Evolutionary conservation across 2,329 filamentous ascomycete genomes (phyloP).

Genomic region (Sclerotiophoma versabilis): DNA sequence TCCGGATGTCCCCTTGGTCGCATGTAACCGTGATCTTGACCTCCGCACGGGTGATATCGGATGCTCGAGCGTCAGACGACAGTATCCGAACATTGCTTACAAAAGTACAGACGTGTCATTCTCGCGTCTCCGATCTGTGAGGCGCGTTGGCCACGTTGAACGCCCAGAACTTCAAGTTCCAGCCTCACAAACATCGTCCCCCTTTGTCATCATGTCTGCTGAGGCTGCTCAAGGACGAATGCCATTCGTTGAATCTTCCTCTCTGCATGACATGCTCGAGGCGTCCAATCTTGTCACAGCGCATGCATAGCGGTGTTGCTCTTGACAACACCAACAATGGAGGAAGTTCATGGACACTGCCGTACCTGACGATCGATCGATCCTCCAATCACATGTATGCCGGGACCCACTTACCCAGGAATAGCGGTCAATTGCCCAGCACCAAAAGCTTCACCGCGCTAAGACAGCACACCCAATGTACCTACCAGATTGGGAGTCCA

Average conservation of each 20-base stretch:
- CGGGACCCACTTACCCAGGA: conserved; percentile 11
- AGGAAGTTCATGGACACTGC: conserved; percentile 4
- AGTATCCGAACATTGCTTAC: not conserved
- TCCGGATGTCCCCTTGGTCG: not conserved
- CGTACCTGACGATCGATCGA: conserved; percentile 13
- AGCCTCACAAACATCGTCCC: not conserved
- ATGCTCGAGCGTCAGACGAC: not conserved
- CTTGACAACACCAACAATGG: conserved; percentile 1
- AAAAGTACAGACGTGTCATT: conserved; percentile 12
- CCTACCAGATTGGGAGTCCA: conserved; percentile 11
- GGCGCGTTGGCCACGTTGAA: conserved; percentile 13
- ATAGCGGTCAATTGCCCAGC: conserved; percentile 20
- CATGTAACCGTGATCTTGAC: not conserved
- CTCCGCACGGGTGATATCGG: not conserved
- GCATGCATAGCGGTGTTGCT: not conserved
- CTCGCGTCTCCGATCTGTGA: conserved; percentile 18
- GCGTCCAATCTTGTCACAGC: not conserved
- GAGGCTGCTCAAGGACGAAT: not conserved
- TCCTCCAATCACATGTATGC: conserved; percentile 8
- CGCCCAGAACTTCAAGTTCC: not conserved
- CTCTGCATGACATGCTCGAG: not conserved
- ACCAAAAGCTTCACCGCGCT: conserved; percentile 14
- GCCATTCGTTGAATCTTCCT: not conserved
- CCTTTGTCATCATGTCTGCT: conserved; percentile 3
- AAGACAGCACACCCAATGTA: conserved; percentile 6